Evolutionary conservation across 2,329 filamentous ascomycete species (phyloP), one percentile per base, ranked within the genome.

Genomic region (Penicillium hordei): DNA sequence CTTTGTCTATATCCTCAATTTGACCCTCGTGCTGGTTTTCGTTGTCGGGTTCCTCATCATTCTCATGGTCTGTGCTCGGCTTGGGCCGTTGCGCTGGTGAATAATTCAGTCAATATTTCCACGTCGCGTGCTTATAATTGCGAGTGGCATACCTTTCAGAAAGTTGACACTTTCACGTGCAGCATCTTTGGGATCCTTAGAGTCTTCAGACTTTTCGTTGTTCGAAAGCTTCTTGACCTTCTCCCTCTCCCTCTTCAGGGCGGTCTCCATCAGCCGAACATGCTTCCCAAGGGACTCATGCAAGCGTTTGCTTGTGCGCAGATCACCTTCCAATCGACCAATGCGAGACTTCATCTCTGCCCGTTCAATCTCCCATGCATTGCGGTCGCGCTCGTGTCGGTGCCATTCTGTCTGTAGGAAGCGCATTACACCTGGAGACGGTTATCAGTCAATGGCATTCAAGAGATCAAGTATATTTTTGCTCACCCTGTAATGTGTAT

Each of bases 331-430:
- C 64, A 97, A 85, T 70, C 90, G 89, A 51, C 93, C 93, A 78
- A 99, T 97, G 71, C 95, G 88, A 66, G 91, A 92, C 81, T 96
- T 96, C 94, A 99, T 97, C 79, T 99, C 94, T 69, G 96, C 94
- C 72, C 92, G 89, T 78, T 99, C 94, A 73, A 99, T 99, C 77
- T 99, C 94, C 94, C 94, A 99, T 38, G 92, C 89, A 78, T 99
- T 99, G 69, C 94, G 87, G 73, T 97, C 94, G 77, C 94, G 90
- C 78, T 99, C 94, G 76, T 99, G 93, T 66, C 91, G 89, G 78
- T 99, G 94, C 94, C 94, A 99, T 84, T 99, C 93, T 48, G 94
- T 94, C 79, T 99, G 94, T 39, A 99, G 86, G 75, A 99, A 99
- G 76, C 94, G 93, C 94, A 99, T 99, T 38, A 99, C 94, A 72